Evolutionary conservation across 2,329 filamentous ascomycete genomes (phyloP), one percentile per base, ranked within the genome.

Genomic region (Alternaria metachromatica): DNA sequence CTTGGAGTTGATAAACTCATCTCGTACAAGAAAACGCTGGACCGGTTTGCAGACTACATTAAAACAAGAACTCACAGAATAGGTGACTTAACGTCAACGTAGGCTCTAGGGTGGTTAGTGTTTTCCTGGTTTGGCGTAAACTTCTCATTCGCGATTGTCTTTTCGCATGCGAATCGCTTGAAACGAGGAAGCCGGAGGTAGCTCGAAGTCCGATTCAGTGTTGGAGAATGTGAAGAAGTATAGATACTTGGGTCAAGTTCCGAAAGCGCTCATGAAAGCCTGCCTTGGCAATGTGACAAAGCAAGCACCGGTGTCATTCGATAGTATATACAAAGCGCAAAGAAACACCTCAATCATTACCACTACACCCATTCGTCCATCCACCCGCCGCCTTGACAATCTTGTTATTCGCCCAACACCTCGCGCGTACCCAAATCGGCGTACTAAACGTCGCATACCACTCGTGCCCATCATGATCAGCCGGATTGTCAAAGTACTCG

Each of bases 361-460:
- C 49, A 15, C 11, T 26, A 6, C 25, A 59, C 2, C 37, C 41
- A 7, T 60, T 30, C 21, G 49, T 55, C 41, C 37, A 46, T n/a
- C 57, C 57, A 10, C 20, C 41, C 12, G 37, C 48, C 3, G 55
- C 55, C 10, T 50, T 58, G 4, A 58, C 55, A 11, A 58, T n/a
- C 45, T 58, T 58, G 10, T 58, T 58, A 8, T 58, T 58, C 2
- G 6, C 18, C 45, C 55, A 58, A 50, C 57, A 53, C 2, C 57
- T 8, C 10, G 48, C 57, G 5, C 57, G 23, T 2, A 59, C 57
- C 48, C 57, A 51, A 15, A 54, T 46, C 1, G 48, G 48, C 15
- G 33, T 53, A 15, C 20, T 43, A 10, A 59, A 53, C 1, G 48
- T 59, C 2, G 57, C 57, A 10, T 59, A 44, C 33, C 48, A 59